A percentile compares a stretch with the other conserved stretches of the same genome.
Conservation (phyloP, 2,329 filamentous ascomycete genomes). For the Paraphaeosphaeria sporulosa region DNA sequence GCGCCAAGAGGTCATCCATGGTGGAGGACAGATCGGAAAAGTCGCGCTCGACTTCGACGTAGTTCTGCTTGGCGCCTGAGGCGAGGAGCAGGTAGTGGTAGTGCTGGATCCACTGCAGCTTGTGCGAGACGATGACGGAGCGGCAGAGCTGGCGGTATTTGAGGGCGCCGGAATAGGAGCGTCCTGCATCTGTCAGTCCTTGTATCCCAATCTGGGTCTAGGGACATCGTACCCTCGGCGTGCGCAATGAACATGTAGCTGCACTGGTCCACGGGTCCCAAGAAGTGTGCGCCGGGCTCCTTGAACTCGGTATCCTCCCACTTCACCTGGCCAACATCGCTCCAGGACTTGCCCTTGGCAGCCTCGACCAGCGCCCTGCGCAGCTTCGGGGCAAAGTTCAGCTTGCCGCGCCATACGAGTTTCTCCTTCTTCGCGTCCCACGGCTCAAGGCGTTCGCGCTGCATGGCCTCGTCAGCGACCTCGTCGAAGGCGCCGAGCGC, state of each 20-base stretch:
- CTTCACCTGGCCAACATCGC: constrained; percentile 41
- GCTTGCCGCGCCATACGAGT: constrained; percentile 44
- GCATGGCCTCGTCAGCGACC: constrained; percentile 34
- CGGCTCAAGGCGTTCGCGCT: constrained; percentile 37
- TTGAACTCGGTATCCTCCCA: constrained; percentile 41
- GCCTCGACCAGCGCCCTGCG: constrained; percentile 38
- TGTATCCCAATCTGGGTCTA: background rate
- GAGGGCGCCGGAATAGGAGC: constrained; percentile 59
- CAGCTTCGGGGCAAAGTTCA: constrained; percentile 42
- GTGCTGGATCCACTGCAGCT: constrained; percentile 46
- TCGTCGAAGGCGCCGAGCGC: constrained; percentile 40
- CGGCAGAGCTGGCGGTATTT: constrained; percentile 63
- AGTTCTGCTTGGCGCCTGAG: constrained; percentile 42
- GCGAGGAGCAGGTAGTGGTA: constrained; percentile 42
- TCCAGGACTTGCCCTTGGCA: constrained; percentile 40
- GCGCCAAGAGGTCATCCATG: constrained; percentile 41
- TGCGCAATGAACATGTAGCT: constrained; percentile 63
- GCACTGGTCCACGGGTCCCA: constrained; percentile 62
- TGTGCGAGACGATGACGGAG: constrained; percentile 45
- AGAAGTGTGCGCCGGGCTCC: constrained; percentile 44
- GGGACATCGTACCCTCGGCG: constrained; percentile 56
- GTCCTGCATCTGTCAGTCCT: constrained; percentile 33
- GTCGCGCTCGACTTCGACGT: constrained; percentile 45
- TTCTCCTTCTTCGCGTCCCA: constrained; percentile 45
- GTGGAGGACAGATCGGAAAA: constrained; percentile 39